These are phyloP conservation scores for Filobasidium wieringae DNA, from an alignment of 768 basidiomycete species.

Conservation along the genomic window DNA sequence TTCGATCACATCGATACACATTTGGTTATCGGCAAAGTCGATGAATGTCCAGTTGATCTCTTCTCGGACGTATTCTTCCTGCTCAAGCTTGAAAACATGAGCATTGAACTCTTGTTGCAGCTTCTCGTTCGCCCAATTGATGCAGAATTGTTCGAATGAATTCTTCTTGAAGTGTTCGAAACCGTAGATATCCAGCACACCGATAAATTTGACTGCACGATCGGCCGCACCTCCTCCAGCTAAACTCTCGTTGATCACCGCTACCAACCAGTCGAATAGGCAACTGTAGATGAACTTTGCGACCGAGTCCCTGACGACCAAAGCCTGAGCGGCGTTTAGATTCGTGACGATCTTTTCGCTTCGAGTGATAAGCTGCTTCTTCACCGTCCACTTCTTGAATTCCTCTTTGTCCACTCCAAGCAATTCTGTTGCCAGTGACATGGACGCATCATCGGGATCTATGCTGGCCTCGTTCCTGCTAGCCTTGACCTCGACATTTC, in stretches of 20 bases:
- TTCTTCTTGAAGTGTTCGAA: conserved; percentile 92
- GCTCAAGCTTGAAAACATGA: conserved; percentile 78
- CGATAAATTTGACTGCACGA: conserved; percentile 95
- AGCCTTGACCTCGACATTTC: conserved; percentile 70
- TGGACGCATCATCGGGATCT: conserved; percentile 67
- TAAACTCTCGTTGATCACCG: conserved; percentile 92
- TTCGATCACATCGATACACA: conserved; percentile 97
- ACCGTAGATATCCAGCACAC: conserved; percentile 94
- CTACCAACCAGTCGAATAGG: conserved; percentile 95
- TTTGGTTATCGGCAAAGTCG: conserved; percentile 97
- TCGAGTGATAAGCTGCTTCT: conserved; percentile 90
- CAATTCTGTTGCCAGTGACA: conserved; percentile 72
- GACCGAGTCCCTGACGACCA: conserved; percentile 87
- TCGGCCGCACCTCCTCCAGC: conserved; percentile 86
- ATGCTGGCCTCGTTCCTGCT: conserved; percentile 51
- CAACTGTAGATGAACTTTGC: conserved; percentile 98
- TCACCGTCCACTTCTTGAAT: conserved; percentile 98
- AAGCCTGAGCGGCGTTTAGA: conserved; percentile 76
- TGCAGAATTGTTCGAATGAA: conserved; percentile 81
- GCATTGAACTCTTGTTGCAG: conserved; percentile 99
- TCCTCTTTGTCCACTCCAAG: conserved; percentile 79
- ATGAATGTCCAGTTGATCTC: conserved; percentile 99
- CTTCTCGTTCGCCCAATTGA: conserved; percentile 90
- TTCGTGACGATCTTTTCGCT: conserved; percentile 88
- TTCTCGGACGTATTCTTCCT: conserved; percentile 97